Evolutionary conservation across 495 filamentous ascomycete genomes (phyloP).

Genomic region (Aspergillus egyptiacus): DNA sequence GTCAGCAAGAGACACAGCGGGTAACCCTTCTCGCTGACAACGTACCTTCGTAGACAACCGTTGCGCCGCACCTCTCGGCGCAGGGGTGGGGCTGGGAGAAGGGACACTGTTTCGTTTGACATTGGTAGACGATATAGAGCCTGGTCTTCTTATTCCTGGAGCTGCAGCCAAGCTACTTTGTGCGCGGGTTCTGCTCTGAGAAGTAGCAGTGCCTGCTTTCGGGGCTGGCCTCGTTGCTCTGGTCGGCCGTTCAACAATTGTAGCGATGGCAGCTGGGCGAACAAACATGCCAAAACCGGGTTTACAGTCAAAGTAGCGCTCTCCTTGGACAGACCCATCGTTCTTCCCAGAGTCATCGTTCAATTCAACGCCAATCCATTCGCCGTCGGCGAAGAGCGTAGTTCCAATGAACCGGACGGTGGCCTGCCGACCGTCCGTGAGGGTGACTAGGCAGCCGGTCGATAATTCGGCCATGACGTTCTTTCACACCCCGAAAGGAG

Average conservation of each 20-base stretch:
- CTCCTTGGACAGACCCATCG: slow-evolving; percentile 83
- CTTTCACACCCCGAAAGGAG: slow-evolving; percentile 4
- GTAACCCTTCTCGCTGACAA: slow-evolving; percentile 3
- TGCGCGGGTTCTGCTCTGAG: slow-evolving; percentile 27
- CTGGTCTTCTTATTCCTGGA: slow-evolving; percentile 30
- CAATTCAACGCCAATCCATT: slow-evolving; percentile 90
- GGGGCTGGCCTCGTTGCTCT: slow-evolving; percentile 34
- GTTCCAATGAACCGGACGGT: slow-evolving; percentile 75
- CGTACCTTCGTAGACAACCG: slow-evolving; percentile 58
- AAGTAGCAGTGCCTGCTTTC: slow-evolving; percentile 5
- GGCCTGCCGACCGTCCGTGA: slow-evolving; percentile 69
- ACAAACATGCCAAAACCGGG: slow-evolving; percentile 86
- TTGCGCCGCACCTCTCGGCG: slow-evolving; percentile 36
- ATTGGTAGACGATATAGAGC: slow-evolving; percentile 43
- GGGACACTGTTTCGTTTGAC: slow-evolving; percentile 62
- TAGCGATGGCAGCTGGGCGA: slow-evolving; percentile 52
- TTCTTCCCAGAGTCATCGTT: slow-evolving; percentile 84
- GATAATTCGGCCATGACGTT: slow-evolving; percentile 34
- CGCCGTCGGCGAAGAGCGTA: slow-evolving; percentile 71
- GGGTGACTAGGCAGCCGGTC: slow-evolving; percentile 56
- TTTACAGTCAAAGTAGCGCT: slow-evolving; percentile 84
- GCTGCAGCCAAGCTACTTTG: slow-evolving; percentile 26
- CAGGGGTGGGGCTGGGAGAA: slow-evolving; percentile 60
- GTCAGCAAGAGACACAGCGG: slow-evolving; percentile 6
- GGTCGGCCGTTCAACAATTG: slow-evolving; percentile 53